Evolutionary conservation across 2,329 filamentous ascomycete species (phyloP).

Genomic region (Pyrenophora tritici-repentis): DNA sequence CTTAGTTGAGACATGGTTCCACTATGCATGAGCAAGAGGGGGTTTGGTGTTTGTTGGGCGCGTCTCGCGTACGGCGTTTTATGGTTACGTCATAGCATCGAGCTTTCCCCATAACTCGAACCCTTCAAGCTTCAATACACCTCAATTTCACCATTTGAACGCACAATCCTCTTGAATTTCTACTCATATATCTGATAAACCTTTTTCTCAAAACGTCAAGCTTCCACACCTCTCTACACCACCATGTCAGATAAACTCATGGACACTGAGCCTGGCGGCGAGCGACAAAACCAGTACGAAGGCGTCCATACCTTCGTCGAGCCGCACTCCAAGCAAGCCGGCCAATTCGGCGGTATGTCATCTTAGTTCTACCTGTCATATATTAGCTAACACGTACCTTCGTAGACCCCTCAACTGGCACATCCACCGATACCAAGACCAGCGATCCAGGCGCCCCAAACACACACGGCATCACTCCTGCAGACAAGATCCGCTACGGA

Average conservation of each 20-base stretch:
- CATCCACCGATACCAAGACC: constrained; percentile 21
- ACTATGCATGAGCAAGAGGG: constrained; percentile 1
- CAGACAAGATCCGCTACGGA: constrained; percentile 61
- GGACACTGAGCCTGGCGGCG: constrained; percentile 64
- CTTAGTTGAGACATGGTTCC: not conserved
- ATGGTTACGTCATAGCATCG: constrained; percentile 15
- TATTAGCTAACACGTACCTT: not conserved
- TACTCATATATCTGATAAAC: not conserved
- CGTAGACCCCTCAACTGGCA: constrained; percentile 11
- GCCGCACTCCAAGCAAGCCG: constrained; percentile 59
- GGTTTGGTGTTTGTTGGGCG: constrained; percentile 9
- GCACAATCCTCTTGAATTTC: not conserved
- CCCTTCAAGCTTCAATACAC: constrained; percentile 8
- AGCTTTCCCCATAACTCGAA: constrained; percentile 13
- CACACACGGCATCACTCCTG: constrained; percentile 47
- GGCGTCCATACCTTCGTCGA: constrained; percentile 57
- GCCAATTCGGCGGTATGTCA: constrained; percentile 59
- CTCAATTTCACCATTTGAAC: constrained; percentile 1
- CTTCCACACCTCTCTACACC: not conserved
- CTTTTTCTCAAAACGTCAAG: not conserved
- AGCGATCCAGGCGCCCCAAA: constrained; percentile 48
- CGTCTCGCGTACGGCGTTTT: constrained; percentile 10
- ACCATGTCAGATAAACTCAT: constrained; percentile 61
- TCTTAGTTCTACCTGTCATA: not conserved
- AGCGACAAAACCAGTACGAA: constrained; percentile 65